Percentiles rank a stretch among this genome's conserved stretches.
Conservation (phyloP, 2,329 filamentous ascomycete genomes). For the Amauroascus verrucosus region DNA sequence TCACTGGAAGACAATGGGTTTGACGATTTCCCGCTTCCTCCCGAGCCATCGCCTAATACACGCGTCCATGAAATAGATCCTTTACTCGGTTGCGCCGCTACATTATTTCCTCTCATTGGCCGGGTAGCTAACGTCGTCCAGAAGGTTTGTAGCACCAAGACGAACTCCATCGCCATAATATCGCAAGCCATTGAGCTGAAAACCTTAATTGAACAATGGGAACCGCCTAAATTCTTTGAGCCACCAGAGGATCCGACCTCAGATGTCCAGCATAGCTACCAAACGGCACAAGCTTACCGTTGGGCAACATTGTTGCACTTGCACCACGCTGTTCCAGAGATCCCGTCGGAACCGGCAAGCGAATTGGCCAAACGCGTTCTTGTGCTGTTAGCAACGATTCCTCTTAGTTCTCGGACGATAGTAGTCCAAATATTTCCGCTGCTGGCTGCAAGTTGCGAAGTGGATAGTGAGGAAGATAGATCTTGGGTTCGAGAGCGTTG, state of each 20-base stretch:
- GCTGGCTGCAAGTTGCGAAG: conserved; percentile 57
- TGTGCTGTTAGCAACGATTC: conserved; percentile 53
- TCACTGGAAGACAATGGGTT: conserved; percentile 50
- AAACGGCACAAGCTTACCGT: conserved; percentile 57
- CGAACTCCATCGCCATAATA: conserved; percentile 52
- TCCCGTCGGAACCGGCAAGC: conserved; percentile 49
- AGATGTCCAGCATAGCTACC: conserved; percentile 53
- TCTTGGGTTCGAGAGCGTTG: conserved; percentile 56
- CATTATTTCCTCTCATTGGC: conserved; percentile 59
- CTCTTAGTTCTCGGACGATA: conserved; percentile 50
- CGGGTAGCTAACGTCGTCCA: conserved; percentile 56
- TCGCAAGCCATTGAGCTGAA: conserved; percentile 54
- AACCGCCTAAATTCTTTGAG: conserved; percentile 48
- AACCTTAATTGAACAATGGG: conserved; percentile 51
- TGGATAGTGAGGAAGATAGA: conserved; percentile 48
- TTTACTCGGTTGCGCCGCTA: conserved; percentile 58
- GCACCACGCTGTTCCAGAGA: conserved; percentile 58
- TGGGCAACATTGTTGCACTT: conserved; percentile 57
- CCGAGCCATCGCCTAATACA: conserved; percentile 32
- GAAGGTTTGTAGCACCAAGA: conserved; percentile 45
- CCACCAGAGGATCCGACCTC: conserved; percentile 54
- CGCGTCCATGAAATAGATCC: conserved; percentile 54
- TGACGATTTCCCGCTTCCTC: conserved; percentile 32
- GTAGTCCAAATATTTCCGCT: conserved; percentile 63
- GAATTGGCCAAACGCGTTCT: conserved; percentile 54